Evolutionary conservation across 805 yeast genomes (phyloP).

Genomic region (Torulaspora gathmanii): DNA sequence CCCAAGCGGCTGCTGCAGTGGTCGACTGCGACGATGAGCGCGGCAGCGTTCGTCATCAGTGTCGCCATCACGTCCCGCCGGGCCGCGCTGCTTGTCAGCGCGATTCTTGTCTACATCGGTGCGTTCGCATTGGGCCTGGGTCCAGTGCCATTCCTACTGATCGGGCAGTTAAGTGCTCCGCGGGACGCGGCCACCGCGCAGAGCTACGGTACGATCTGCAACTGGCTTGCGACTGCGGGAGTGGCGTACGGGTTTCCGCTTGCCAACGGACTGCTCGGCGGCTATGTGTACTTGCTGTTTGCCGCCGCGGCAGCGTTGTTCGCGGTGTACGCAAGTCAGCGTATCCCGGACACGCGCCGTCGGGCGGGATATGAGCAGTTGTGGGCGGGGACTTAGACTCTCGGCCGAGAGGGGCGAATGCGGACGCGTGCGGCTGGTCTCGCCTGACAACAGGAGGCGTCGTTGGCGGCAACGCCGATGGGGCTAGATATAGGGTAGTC

Average conservation of each 20-base stretch:
- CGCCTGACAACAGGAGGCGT: too few relatives aligned
- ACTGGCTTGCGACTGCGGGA: conserved; percentile 85
- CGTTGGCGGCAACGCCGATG: too few relatives aligned
- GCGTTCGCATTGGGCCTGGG: conserved; percentile 91
- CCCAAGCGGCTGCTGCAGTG: conserved; percentile 64
- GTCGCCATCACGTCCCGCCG: conserved; percentile 52
- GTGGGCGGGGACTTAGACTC: conserved; percentile 41
- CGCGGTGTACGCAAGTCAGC: conserved; percentile 38
- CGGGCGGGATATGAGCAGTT: conserved; percentile 57
- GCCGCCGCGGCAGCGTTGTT: conserved; percentile 52
- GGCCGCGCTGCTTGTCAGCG: conserved; percentile 50
- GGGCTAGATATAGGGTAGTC: too few relatives aligned
- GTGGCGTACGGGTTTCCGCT: conserved; percentile 81
- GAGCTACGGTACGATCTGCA: conserved; percentile 84
- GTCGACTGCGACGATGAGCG: conserved; percentile 66
- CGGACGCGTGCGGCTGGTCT: too few relatives aligned
- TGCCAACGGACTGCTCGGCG: conserved; percentile 60
- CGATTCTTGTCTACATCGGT: conserved; percentile 70
- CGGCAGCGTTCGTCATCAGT: conserved; percentile 59
- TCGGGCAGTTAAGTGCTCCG: conserved; percentile 82
- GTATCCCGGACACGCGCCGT: conserved; percentile 76
- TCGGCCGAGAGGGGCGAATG: conserved; percentile 2
- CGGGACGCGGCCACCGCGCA: conserved; percentile 81
- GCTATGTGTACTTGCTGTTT: conserved; percentile 72
- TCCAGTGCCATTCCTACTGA: conserved; percentile 87